phyloP scores from a whole-genome alignment of 768 basidiomycete species.

The Pholiota conissans region DNA sequence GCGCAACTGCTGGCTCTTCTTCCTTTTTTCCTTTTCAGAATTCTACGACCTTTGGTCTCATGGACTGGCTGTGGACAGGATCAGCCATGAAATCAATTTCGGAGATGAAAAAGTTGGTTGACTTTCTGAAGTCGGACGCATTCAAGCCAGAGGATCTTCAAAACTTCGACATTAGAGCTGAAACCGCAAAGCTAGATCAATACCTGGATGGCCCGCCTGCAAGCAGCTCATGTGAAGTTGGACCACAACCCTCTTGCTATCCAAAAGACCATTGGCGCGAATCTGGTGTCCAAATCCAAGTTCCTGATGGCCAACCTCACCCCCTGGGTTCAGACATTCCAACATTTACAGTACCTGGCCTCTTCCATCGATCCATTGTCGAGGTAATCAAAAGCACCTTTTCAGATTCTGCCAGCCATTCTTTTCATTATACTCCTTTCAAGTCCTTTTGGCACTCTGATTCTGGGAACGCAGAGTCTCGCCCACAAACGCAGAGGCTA shows the following conservation, averaged over 20 bases:
- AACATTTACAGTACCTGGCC: no score
- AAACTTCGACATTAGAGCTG: slow-evolving; percentile 8
- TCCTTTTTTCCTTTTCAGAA: slow-evolving; percentile 14
- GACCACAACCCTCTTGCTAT: no score
- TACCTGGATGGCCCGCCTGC: no score
- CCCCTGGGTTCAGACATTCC: no score
- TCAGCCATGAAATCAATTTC: slow-evolving; percentile 14
- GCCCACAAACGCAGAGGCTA: slow-evolving; percentile 23
- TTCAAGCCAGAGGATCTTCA: slow-evolving; percentile 12
- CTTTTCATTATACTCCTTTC: slow-evolving; percentile 10
- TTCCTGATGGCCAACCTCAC: background rate
- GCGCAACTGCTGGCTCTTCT: background rate
- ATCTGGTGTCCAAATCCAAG: background rate
- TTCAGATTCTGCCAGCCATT: no score
- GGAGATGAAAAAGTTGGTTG: slow-evolving; percentile 11
- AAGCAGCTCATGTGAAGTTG: no score
- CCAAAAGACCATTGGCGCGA: background rate
- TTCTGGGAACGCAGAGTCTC: no score
- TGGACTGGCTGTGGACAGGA: slow-evolving; percentile 23
- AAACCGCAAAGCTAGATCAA: slow-evolving; percentile 13
- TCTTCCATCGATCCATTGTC: no score
- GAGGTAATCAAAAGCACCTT: no score
- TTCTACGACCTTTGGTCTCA: slow-evolving; percentile 15
- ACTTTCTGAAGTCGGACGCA: slow-evolving; percentile 14
- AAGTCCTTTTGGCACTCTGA: slow-evolving; percentile 23